A percentile compares a stretch with the other conserved stretches of the same genome.
phyloP scores from a whole-genome alignment of 257 asterid genomes.

The Solanum tarapatanum region DNA sequence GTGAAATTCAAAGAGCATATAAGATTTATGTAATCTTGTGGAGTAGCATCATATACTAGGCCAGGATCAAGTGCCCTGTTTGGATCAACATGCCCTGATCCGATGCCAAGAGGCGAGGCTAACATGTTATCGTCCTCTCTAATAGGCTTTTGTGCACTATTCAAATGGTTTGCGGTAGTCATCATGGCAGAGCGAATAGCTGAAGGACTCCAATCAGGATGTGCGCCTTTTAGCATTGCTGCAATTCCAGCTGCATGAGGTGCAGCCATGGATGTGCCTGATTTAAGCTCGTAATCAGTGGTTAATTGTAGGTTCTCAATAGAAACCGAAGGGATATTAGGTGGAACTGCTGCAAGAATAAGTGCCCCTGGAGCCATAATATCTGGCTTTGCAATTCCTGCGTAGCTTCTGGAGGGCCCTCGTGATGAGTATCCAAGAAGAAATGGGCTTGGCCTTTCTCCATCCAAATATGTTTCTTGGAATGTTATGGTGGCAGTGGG shows the following conservation, averaged over 20 bases:
- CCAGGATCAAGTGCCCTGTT: neutral
- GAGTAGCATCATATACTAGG: neutral
- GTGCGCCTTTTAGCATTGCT: conserved; percentile 1
- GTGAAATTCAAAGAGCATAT: neutral
- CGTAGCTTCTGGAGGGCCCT: conserved; percentile 1
- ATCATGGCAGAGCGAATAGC: conserved; percentile 14
- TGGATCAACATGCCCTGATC: neutral
- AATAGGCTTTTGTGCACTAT: neutral
- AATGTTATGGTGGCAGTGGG: neutral
- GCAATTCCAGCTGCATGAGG: conserved; percentile 6
- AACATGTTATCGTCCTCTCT: neutral
- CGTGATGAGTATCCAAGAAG: neutral
- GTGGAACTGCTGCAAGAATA: neutral
- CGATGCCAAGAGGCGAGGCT: neutral
- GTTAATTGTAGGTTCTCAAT: neutral
- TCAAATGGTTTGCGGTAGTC: conserved; percentile 1
- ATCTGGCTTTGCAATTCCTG: neutral
- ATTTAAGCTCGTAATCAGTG: neutral
- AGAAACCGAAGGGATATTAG: neutral
- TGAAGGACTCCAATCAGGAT: conserved; percentile 4
- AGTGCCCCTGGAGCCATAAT: conserved; percentile 2
- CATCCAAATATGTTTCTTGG: neutral
- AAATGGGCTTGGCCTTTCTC: neutral
- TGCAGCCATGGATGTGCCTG: conserved; percentile 6
- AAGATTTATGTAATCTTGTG: neutral